phyloP scores from a whole-genome alignment of 441 rosid species.

The Heliophila coronopifolia region DNA sequence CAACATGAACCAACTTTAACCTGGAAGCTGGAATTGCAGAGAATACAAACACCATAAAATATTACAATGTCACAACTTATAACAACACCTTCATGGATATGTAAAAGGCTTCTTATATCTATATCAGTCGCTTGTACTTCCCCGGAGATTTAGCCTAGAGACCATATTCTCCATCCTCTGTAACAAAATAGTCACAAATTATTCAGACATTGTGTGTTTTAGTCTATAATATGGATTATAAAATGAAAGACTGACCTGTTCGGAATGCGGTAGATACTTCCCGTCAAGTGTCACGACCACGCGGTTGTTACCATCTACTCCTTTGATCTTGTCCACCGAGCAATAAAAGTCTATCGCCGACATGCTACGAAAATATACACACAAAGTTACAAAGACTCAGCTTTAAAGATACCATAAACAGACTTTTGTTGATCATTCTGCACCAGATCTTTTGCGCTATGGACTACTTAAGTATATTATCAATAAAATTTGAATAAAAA shows the following conservation, averaged over 20 bases:
- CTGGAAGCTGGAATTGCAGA: conserved; percentile 1
- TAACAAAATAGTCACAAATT: conserved; percentile 12
- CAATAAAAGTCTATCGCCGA: conserved; percentile 93
- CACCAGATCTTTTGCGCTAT: neutral
- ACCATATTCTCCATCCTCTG: conserved; percentile 69
- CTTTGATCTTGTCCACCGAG: conserved; percentile 84
- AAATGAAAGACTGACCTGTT: conserved; percentile 56
- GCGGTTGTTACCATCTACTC: conserved; percentile 78
- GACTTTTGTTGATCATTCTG: neutral
- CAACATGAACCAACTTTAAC: conserved; percentile 1
- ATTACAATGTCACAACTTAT: neutral
- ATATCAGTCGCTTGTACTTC: conserved; percentile 27
- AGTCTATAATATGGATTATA: neutral
- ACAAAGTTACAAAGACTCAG: neutral
- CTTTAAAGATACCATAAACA: neutral
- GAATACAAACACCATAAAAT: conserved; percentile 3
- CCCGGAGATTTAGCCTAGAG: conserved; percentile 36
- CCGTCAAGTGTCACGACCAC: conserved; percentile 82
- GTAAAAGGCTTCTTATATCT: neutral
- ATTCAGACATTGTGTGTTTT: neutral
- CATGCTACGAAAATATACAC: conserved; percentile 44
- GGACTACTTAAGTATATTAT: no score
- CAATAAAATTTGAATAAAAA: no score
- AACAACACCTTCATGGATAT: neutral
- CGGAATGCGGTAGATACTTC: conserved; percentile 67